Evolutionary conservation across 1,284 basidiomycete genomes (phyloP), one percentile per base, ranked within the genome.

Genomic region (Naganishia albida): DNA sequence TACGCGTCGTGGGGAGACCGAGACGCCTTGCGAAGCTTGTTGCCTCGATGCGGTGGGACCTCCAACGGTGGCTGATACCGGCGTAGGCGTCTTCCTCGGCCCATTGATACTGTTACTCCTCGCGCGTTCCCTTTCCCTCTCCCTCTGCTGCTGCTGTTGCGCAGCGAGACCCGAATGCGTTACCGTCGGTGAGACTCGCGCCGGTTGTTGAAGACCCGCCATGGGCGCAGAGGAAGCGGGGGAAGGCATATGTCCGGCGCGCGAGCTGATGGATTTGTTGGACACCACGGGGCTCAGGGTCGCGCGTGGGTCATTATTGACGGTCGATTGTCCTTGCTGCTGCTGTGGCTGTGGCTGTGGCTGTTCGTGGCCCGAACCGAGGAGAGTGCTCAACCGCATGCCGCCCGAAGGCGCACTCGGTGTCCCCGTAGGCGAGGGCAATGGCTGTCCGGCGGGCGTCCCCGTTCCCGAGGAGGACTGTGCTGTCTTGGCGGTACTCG

Each of bases 351-450:
- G 23, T 20, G 53, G 25, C 3, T 34, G 23, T 15, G 34, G 34
- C 34, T 34, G 34, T 6, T 34, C 34, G 34, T 34, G 34, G 4
- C 34, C 34, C 34, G 34, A 34, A 10, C 46, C 56, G 2, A 60
- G 13, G 34, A 60, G 25, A 13, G 56, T 60, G 34, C 56, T 60
- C 3, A 60, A 44, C 2, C 56, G 44, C 56, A 60, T 60, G 20
- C 56, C 56, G 3, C 53, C 53, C 2, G 46, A 26, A 15, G 56
- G 44, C 10, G 28, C 38, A 25, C 28, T 39, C 7, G 56, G 56
- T 23, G 46, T 60, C 13, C 56, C 56, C 15, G 56, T 60, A 12
- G 56, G 56, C 46, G 56, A 59, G 8, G 56, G 56, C 26, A 59
- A 34, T 30, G 56, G n/a, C n/a, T n/a, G n/a, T n/a, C n/a, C n/a